Evolutionary conservation across 768 basidiomycete genomes (phyloP), one percentile per base, ranked within the genome.

Genomic region (Kwoniella heveanensis): DNA sequence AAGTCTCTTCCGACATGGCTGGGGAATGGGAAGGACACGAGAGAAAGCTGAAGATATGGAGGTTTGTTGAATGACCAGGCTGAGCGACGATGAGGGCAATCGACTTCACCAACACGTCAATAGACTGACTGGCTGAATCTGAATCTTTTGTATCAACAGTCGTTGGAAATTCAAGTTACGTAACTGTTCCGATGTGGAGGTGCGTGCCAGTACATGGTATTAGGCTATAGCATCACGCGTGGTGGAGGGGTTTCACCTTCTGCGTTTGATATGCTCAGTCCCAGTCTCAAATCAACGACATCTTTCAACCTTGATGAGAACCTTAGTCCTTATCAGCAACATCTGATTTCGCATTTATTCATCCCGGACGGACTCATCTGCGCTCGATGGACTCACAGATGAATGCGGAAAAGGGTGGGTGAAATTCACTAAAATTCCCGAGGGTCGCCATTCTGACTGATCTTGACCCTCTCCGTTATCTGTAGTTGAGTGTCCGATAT

Each of bases 401-500:
- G 39, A 44, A 44, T 17, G 39, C 54, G 24, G 54, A 37, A 5
- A 62, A 62, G 56, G 61, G 61, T 62, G 46, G 50, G 61, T 19
- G 39, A 44, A 8, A 3, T 17, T 44, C 10, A 10, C 8, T 19
- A 44, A 44, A 44, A 44, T 44, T 44, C 17, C 39, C 39, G 39
- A 44, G 39, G 39, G 39, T n/a, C 10, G 8, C 39, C 10, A 10
- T 44, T 44, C 13, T n/a, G n/a, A n/a, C n/a, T n/a, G n/a, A n/a
- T n/a, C n/a, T n/a, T n/a, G n/a, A n/a, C n/a, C n/a, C n/a, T n/a
- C n/a, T n/a, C n/a, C n/a, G n/a, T 44, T 44, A 44, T 44, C 39
- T 44, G 39, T 30, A 70, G 69, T 70, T 27, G 22, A 64, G 19
- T 76, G 74, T 53, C 74, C 74, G 21, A 72, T 76, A 21, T 76